Conservation (phyloP, 768 basidiomycete species). For the Amanita molliuscula region DNA sequence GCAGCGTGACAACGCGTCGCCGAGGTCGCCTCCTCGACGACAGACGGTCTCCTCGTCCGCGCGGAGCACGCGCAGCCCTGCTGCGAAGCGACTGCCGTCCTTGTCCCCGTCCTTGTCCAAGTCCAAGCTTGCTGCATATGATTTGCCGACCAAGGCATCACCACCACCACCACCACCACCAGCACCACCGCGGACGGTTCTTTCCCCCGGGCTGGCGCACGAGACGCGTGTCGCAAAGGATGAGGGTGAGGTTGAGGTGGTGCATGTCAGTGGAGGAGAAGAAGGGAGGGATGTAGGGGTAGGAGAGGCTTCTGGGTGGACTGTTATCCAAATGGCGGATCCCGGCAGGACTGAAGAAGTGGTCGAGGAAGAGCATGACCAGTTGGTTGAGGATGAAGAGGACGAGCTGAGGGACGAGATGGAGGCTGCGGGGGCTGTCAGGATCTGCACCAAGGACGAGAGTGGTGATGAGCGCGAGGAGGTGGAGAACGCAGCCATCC, state of each 20-base stretch:
- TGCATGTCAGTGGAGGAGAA: neutral
- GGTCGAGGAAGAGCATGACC: neutral
- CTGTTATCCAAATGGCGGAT: neutral
- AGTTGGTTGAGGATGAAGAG: neutral
- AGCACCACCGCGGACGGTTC: neutral
- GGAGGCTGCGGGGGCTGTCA: neutral
- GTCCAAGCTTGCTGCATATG: neutral
- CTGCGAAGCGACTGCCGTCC: neutral
- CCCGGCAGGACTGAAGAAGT: neutral
- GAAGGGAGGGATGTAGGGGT: neutral
- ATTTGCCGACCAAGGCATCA: neutral
- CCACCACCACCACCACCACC: neutral
- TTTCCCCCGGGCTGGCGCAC: too few species aligned
- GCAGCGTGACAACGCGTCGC: slow-evolving; percentile 1
- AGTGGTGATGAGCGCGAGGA: neutral
- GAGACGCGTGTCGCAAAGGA: too few species aligned
- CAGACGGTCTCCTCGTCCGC: neutral
- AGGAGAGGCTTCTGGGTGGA: neutral
- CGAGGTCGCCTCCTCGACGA: neutral
- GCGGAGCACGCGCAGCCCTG: neutral
- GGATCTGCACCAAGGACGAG: neutral
- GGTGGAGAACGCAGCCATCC: neutral
- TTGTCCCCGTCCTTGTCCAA: neutral
- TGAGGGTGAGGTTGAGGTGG: too few species aligned
- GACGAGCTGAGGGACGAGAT: neutral